Evolutionary conservation across 768 basidiomycete species (phyloP).

Genomic region (Lentinula guzmanii): DNA sequence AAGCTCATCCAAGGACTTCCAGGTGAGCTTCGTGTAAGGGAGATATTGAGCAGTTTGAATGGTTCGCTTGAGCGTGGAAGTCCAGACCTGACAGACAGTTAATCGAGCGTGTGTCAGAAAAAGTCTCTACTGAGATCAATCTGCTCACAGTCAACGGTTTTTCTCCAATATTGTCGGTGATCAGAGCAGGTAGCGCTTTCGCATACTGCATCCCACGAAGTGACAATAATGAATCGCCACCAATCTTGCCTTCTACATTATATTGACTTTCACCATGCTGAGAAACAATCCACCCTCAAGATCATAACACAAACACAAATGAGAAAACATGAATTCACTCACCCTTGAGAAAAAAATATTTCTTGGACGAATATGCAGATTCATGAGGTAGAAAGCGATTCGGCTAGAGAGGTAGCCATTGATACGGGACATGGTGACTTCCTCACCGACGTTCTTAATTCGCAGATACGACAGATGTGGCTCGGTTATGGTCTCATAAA

Average conservation of each 20-base stretch:
- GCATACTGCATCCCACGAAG: conserved; percentile 83
- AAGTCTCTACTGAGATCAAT: background rate
- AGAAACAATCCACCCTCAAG: background rate
- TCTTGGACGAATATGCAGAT: conserved; percentile 92
- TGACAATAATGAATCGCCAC: conserved; percentile 91
- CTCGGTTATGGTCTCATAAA: conserved; percentile 94
- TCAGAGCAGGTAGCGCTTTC: conserved; percentile 75
- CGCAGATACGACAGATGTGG: conserved; percentile 84
- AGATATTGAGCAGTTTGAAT: conserved; percentile 83
- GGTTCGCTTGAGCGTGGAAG: conserved; percentile 92
- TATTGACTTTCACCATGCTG: conserved; percentile 98
- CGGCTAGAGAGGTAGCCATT: conserved; percentile 95
- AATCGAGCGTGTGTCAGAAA: background rate
- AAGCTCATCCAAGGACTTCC: conserved; percentile 97
- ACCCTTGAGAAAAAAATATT: conserved; percentile 96
- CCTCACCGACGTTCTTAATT: conserved; percentile 89
- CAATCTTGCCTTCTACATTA: conserved; percentile 95
- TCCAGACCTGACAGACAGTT: conserved; percentile 72
- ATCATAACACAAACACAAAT: conserved; percentile 1
- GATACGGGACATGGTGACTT: conserved; percentile 81
- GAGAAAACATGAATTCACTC: conserved; percentile 21
- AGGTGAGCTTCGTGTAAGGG: conserved; percentile 88
- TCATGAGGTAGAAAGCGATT: conserved; percentile 98
- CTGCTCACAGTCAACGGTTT: conserved; percentile 71
- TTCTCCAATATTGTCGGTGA: conserved; percentile 88